Evolutionary conservation across 768 basidiomycete genomes (phyloP), one percentile per base, ranked within the genome.

Genomic region (Baorangia bicolor): DNA sequence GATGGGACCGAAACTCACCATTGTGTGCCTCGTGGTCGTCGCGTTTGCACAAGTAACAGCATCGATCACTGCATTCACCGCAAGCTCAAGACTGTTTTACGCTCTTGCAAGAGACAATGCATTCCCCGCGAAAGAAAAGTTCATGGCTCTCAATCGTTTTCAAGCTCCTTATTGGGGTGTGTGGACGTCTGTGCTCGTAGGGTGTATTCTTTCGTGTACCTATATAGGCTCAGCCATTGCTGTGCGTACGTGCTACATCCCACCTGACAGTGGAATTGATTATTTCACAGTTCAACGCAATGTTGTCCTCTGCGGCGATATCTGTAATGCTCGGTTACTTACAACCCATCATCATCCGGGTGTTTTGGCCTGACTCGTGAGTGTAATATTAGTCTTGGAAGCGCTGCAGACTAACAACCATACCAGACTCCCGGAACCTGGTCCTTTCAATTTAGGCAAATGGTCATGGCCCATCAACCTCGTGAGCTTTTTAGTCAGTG

Each of bases 311-410:
- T 27, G 81, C 80, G 10, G 80, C 81, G 2, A 79, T 84, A 58
- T 74, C 82, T 3, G 81, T 82, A 3, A 82, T 85, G 81, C 72
- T 83, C 42, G 77, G 80, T 51, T 85, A 85, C 61, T 55, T 82
- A 21, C 80, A 83, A 57, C 83, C 82, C 12, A 81, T 85, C 56
- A 72, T 81, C 40, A 81, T 83, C 39, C 77, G 83, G 7, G 79
- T 81, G 4, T 80, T 84, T 65, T 84, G 82, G 81, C 80, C 81
- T 7, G 64, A 70, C 9, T 73, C 81, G 74, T 81, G 58, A 62
- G 76, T 73, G 8, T 39, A 2, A 6, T 13, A 10, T 34, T 28
- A 0, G 25, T 31, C 14, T 20, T n/a, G 30, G 23, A 43, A 33
- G n/a, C 0, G 2, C 3, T 35, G 11, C 8, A 25, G 28, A 59